Evolutionary conservation across 495 filamentous ascomycete species (phyloP), one percentile per base, ranked within the genome.

Genomic region (Neurospora sp.): DNA sequence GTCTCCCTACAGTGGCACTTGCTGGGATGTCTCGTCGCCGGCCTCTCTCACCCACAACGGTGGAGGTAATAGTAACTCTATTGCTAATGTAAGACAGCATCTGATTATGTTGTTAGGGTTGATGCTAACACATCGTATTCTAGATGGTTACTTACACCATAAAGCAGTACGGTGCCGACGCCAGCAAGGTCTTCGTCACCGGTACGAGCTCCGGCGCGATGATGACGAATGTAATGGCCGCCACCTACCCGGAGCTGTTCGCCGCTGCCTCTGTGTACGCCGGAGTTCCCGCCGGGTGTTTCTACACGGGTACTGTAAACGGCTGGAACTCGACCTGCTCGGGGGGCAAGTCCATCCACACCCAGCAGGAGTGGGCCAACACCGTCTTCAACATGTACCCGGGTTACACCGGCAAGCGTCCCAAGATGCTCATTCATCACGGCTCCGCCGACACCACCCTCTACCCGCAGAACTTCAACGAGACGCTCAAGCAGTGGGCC

Each of bases 281-380:
- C 7, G 89, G 89, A 27, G 88, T 91, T 1, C 81, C 89, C 10
- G 88, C 85, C 38, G 89, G 88, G 8, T 90, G 89, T 81, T 90
- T 89, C 78, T 77, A 79, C 27, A 83, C 81, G 1, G 76, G 81
- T 37, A 83, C 82, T 20, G 79, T 81, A 40, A 79, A 78, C 7
- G 82, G 85, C 1, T 87, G 85, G 86, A 85, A 81, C 72, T 74
- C 78, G 35, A 78, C 77, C 40, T 86, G 84, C 74, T 81, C 85
- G 6, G 76, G 78, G 10, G 86, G 85, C 73, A 74, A 81, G 70
- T 71, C 79, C 72, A 76, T 81, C 68, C 80, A 81, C 70, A 77
- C 82, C 69, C 76, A 81, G 14, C 75, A 76, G 12, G 79, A 82
- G 44, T 87, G 85, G 85, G 84, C 83, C 37, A 73, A 78, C 31